These are phyloP conservation scores for Vigna nakashimae DNA, from an alignment of 306 rosid species.

Conservation along the genomic window DNA sequence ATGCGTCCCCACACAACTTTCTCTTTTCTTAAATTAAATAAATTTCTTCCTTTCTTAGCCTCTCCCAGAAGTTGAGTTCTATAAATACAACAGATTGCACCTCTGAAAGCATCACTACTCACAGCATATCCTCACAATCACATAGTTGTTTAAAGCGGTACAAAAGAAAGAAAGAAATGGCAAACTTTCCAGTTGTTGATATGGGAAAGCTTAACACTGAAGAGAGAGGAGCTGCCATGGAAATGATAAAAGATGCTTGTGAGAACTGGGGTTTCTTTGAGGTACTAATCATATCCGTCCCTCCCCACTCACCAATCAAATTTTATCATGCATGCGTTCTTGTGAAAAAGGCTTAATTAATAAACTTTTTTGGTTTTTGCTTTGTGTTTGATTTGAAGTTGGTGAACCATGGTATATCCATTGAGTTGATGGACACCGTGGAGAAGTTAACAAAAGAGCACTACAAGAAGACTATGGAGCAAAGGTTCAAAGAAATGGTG, in stretches of 20 bases:
- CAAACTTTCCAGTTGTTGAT: conserved; percentile 77
- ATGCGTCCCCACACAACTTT: conserved; percentile 13
- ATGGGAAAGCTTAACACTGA: conserved; percentile 73
- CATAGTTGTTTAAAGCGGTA: conserved; percentile 33
- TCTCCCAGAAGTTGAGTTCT: conserved; percentile 44
- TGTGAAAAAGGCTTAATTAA: conserved; percentile 1
- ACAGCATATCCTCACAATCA: conserved; percentile 38
- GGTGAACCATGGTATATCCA: conserved; percentile 86
- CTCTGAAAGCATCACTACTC: conserved; percentile 27
- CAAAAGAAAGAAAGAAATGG: conserved; percentile 43
- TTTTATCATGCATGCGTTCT: neutral
- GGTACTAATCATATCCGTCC: conserved; percentile 49
- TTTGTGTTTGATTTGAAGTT: conserved; percentile 47
- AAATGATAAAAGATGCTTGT: conserved; percentile 78
- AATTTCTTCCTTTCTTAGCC: conserved; percentile 19
- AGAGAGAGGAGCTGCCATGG: conserved; percentile 71
- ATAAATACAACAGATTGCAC: conserved; percentile 55
- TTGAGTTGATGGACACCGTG: conserved; percentile 81
- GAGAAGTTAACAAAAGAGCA: conserved; percentile 91
- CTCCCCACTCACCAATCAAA: neutral
- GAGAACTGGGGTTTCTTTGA: conserved; percentile 99
- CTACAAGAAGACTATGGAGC: conserved; percentile 85
- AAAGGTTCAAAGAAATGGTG: conserved; percentile 86
- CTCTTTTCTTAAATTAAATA: conserved; percentile 18
- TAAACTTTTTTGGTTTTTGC: neutral